These are phyloP conservation scores for Pistacia integerrima DNA, from an alignment of 345 rosid genomes.

Conservation along the genomic window DNA sequence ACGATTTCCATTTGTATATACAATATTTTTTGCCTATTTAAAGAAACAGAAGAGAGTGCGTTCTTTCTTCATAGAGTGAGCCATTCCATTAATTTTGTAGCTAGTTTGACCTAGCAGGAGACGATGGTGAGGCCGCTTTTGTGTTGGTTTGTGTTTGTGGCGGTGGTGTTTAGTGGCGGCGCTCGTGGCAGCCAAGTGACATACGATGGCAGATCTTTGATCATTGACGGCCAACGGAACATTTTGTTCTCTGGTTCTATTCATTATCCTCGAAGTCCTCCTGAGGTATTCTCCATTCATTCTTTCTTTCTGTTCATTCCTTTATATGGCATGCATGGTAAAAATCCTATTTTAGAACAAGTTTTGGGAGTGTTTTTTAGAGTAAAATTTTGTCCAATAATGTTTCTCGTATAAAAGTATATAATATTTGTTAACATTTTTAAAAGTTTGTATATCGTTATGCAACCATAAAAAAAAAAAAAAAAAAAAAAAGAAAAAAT, in stretches of 20 bases:
- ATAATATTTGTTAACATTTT: too few relatives aligned
- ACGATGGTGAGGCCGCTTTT: neutral
- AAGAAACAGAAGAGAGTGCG: neutral
- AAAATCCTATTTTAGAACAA: neutral
- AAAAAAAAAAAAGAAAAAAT: too few relatives aligned
- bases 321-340: neutral
- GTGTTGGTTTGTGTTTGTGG: neutral
- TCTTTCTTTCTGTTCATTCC: neutral
- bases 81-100: too few relatives aligned
- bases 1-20: neutral
- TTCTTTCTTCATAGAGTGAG: neutral
- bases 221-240: constrained; percentile 52
- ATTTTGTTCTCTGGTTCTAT: constrained; percentile 64
- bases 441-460: too few relatives aligned
- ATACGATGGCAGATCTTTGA: constrained; percentile 53
- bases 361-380: too few relatives aligned
- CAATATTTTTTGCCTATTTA: neutral
- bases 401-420: too few relatives aligned
- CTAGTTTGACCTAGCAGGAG: neutral
- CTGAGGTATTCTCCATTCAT: constrained; percentile 36
- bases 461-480: too few relatives aligned
- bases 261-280: constrained; percentile 67
- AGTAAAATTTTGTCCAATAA: too few relatives aligned
- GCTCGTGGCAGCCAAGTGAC: constrained; percentile 31
- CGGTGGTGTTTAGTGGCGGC: neutral